Evolutionary conservation across 129 eudicot genomes (phyloP).

Genomic region (Helianthus annuus): DNA sequence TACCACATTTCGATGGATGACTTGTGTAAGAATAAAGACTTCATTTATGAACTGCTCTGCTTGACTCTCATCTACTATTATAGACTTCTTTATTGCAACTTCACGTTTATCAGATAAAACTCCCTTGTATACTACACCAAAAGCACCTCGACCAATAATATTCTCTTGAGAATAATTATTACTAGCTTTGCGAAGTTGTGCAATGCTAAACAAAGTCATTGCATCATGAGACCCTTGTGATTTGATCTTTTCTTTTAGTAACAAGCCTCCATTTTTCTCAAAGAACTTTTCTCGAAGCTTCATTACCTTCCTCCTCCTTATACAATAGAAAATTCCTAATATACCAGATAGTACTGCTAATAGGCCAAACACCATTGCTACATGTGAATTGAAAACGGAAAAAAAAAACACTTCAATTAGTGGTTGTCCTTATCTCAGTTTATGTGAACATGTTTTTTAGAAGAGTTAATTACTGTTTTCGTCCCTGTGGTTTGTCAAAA

Average conservation of each 20-base stretch:
- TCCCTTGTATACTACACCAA: conserved; percentile 4
- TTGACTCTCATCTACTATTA: background rate
- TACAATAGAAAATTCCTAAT: background rate
- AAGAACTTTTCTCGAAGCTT: conserved; percentile 8
- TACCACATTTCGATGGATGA: conserved; percentile 5
- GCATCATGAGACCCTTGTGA: conserved; percentile 7
- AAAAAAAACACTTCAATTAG: background rate
- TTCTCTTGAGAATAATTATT: background rate
- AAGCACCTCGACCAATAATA: conserved; percentile 5
- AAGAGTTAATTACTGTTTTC: no score
- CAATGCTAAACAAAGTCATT: conserved; percentile 1
- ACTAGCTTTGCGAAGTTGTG: background rate
- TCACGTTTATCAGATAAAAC: background rate
- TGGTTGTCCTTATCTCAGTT: background rate
- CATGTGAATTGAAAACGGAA: background rate
- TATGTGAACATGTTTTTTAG: background rate
- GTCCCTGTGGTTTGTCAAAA: no score
- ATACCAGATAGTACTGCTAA: background rate
- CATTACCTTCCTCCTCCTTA: conserved; percentile 10
- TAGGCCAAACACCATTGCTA: background rate
- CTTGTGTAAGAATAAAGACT: background rate
- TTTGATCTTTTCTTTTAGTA: background rate
- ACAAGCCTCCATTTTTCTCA: background rate
- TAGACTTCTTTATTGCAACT: conserved; percentile 3
- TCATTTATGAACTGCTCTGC: conserved; percentile 12